A percentile compares a stretch with the other conserved stretches of the same genome.
Evolutionary conservation across 768 basidiomycete species (phyloP).

Genomic region (Sistotremastrum niveocremeum): DNA sequence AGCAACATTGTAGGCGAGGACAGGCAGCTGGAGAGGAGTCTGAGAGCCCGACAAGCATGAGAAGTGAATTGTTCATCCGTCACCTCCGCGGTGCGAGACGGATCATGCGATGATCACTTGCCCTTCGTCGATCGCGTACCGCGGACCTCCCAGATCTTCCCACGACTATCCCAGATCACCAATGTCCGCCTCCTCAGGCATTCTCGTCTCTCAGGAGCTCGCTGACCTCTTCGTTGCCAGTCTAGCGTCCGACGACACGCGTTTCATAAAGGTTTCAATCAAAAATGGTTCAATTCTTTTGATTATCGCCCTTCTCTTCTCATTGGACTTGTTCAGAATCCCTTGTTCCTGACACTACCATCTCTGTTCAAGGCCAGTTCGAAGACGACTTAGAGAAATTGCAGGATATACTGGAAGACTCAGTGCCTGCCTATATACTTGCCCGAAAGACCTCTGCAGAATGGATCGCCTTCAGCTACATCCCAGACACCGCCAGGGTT

Average conservation of each 20-base stretch:
- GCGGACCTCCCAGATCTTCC: no score
- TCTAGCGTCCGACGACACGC: conserved; percentile 24
- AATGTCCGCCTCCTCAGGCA: conserved; percentile 71
- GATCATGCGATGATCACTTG: no score
- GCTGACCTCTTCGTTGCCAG: conserved; percentile 34
- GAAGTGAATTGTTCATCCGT: no score
- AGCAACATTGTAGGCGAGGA: no score
- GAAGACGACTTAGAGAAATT: conserved; percentile 48
- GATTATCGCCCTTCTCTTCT: conserved; percentile 8
- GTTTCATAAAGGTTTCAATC: conserved; percentile 72
- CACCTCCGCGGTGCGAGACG: no score
- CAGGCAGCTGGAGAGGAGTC: no score
- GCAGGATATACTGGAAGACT: conserved; percentile 42
- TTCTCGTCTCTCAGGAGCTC: conserved; percentile 48
- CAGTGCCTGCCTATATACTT: conserved; percentile 64
- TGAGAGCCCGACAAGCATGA: no score
- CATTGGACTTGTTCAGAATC: conserved; percentile 29
- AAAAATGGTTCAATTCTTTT: conserved; percentile 39
- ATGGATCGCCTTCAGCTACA: conserved; percentile 70
- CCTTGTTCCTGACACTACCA: conserved; percentile 44
- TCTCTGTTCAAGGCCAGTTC: conserved; percentile 33
- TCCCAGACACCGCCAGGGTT: conserved; percentile 70
- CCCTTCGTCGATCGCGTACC: no score
- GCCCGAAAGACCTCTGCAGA: conserved; percentile 46
- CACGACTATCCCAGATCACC: not conserved